Evolutionary conservation across 805 yeast species (phyloP).

Genomic region (Kluyveromyces starmeri): DNA sequence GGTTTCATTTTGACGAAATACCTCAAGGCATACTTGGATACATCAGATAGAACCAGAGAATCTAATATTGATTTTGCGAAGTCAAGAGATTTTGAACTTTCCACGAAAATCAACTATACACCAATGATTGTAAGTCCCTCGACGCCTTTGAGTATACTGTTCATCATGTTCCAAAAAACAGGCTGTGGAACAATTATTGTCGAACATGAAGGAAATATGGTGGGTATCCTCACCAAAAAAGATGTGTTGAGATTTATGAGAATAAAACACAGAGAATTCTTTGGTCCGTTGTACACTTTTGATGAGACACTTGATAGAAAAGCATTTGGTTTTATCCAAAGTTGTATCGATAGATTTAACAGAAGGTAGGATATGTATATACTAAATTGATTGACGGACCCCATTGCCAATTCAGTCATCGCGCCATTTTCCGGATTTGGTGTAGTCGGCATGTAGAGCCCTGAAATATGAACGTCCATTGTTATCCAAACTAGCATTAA

Average conservation of each 20-base stretch:
- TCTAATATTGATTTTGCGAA: slow-evolving; percentile 1
- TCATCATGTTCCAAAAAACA: slow-evolving; percentile 62
- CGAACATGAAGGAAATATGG: slow-evolving; percentile 48
- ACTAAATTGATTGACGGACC: no score
- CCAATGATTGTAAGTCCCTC: slow-evolving; percentile 51
- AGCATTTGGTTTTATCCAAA: neutral
- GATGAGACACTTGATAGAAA: slow-evolving; percentile 18
- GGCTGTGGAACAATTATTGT: slow-evolving; percentile 75
- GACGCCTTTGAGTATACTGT: slow-evolving; percentile 49
- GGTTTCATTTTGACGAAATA: slow-evolving; percentile 20
- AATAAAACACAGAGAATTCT: slow-evolving; percentile 19
- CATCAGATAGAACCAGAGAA: neutral
- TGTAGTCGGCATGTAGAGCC: slow-evolving; percentile 62
- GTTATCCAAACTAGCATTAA: slow-evolving; percentile 57
- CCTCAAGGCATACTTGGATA: neutral
- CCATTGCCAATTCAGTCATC: slow-evolving; percentile 35
- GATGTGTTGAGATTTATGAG: slow-evolving; percentile 64
- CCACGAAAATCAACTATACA: slow-evolving; percentile 37
- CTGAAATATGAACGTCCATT: slow-evolving; percentile 63
- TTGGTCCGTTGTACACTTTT: slow-evolving; percentile 22
- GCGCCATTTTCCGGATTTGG: slow-evolving; percentile 74
- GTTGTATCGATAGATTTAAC: slow-evolving; percentile 5
- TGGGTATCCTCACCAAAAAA: slow-evolving; percentile 78
- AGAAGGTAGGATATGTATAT: slow-evolving; percentile 3
- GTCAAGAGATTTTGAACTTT: neutral